Base-by-base conservation (phyloP, 2,329 filamentous ascomycete genomes). In the Pochonia chlamydosporia region DNA sequence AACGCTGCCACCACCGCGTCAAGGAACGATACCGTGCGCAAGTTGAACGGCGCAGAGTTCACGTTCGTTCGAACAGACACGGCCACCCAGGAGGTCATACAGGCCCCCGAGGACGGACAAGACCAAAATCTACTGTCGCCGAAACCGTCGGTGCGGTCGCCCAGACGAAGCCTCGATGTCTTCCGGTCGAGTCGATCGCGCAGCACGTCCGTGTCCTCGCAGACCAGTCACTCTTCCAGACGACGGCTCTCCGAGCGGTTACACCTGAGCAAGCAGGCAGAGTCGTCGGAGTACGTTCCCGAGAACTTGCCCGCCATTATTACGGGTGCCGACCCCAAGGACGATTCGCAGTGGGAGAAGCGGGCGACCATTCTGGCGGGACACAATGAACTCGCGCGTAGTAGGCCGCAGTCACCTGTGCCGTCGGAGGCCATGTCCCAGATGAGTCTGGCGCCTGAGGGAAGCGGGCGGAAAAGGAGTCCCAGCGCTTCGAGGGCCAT, bases 41-140 rank as follows among this genome's bases (percentile, higher is more conserved):
- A 57, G 46, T 62, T 71, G 35, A 61, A 51, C 48, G 63, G 73
- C 2, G 83, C 85, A 48, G 82, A 87, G 56, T 89, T 96, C 70
- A 89, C 78, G 53, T 89, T 96, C 69, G 77, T 93, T 60, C 85
- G 90, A 52, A 85, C 88, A 54, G 92, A 95, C 61, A 96, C 91
- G 1, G 70, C 82, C 54, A 82, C 84, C 2, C 79, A 90, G 62
- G 89, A 96, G 64, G 72, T 85, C 54, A 88, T 96, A 63, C 74
- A 81, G 47, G 87, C 88, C 10, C 86, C 89, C 6, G 63, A 53
- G 40, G 41, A 51, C 31, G 56, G 58, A 47, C 56, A 58, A 44
- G 60, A 63, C 51, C 56, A 63, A 49, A 59, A 62, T 56, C 51
- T 62, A 40, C 58, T 65, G 30, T 54, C 59, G n/a, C 50, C 57